A percentile compares a stretch with the other conserved stretches of the same genome.
phyloP scores from a whole-genome alignment of 257 asterid genomes.

The Fraxinus anomala region DNA sequence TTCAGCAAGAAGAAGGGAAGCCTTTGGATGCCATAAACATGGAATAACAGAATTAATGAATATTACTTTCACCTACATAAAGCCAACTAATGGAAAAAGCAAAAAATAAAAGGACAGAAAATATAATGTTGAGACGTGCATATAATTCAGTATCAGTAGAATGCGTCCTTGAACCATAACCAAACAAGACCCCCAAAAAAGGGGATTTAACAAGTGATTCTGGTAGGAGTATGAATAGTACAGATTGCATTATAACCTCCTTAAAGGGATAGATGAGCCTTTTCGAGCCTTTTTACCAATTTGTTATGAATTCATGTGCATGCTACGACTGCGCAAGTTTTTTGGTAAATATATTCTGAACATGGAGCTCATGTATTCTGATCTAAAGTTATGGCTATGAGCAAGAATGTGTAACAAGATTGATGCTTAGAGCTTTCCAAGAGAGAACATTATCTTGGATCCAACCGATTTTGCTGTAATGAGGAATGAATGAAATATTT shows the following conservation, averaged over 20 bases:
- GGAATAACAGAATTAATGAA: not conserved
- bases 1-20: not conserved
- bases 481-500: not conserved
- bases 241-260: not conserved
- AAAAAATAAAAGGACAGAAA: not conserved
- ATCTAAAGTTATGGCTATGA: not conserved
- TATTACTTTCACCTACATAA: not conserved
- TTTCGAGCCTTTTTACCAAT: not conserved
- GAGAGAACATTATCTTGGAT: not conserved
- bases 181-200: not conserved
- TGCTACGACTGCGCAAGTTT: not conserved
- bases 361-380: not conserved
- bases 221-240: not conserved
- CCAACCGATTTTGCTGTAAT: not conserved
- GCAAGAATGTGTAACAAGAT: not conserved
- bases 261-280: not conserved
- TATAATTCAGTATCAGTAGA: not conserved
- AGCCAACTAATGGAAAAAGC: not conserved
- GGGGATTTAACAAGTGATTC: not conserved
- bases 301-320: not conserved
- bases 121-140: not conserved
- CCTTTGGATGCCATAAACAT: not conserved
- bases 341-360: not conserved
- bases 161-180: not conserved
- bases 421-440: not conserved